Evolutionary conservation across 1,284 basidiomycete species (phyloP).

Genomic region (Microbotryum violaceum): DNA sequence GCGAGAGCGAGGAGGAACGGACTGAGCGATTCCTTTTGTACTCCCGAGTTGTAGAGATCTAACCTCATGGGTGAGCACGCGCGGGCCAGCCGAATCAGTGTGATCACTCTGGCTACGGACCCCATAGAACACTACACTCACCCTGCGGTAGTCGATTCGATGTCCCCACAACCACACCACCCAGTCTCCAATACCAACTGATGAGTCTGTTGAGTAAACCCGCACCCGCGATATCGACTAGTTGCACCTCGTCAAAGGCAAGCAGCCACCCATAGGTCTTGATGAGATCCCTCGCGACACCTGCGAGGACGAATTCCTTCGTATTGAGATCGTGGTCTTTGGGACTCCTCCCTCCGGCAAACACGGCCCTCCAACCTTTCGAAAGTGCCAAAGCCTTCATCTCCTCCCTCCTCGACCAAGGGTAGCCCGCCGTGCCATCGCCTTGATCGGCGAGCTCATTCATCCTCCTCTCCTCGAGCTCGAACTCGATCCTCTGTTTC

Average conservation of each 20-base stretch:
- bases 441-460: slow-evolving; percentile 25
- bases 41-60: slow-evolving; percentile 60
- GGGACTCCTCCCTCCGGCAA: slow-evolving; percentile 44
- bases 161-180: slow-evolving; percentile 56
- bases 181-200: slow-evolving; percentile 66
- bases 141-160: slow-evolving; percentile 41
- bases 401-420: slow-evolving; percentile 34
- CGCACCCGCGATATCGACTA: slow-evolving; percentile 52
- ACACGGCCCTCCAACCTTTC: slow-evolving; percentile 40
- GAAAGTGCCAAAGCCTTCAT: slow-evolving; percentile 35
- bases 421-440: slow-evolving; percentile 31
- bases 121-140: not conserved
- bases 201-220: slow-evolving; percentile 59
- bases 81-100: not conserved
- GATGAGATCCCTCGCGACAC: slow-evolving; percentile 48
- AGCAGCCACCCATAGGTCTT: slow-evolving; percentile 52
- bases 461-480: slow-evolving; percentile 38
- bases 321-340: slow-evolving; percentile 44
- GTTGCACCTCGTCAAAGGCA: slow-evolving; percentile 63
- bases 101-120: too few relatives aligned
- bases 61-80: too few relatives aligned
- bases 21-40: slow-evolving; percentile 52
- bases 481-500: slow-evolving; percentile 41
- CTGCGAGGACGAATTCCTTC: slow-evolving; percentile 40
- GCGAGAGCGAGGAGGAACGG: slow-evolving; percentile 59